Evolutionary conservation across 805 yeast species (phyloP), one percentile per base, ranked within the genome.

Genomic region (Torulaspora indica): DNA sequence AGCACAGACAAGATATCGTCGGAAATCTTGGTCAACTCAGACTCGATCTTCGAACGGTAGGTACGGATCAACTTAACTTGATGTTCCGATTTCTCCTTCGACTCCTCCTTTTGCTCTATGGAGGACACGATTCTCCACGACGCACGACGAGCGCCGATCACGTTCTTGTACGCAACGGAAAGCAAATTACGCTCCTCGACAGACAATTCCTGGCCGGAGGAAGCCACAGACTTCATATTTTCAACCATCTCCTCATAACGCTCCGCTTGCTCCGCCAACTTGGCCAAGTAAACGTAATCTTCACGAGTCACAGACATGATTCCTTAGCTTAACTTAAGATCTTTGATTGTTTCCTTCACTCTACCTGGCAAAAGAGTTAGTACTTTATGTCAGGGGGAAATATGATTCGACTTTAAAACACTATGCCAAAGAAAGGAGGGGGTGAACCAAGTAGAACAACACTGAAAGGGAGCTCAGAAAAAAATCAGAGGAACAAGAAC

Each of bases 211-310:
- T 86, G 90, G 52, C 96, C 96, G 35, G 95, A 80, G 34, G 95
- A 84, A 59, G 97, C 98, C 63, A 93, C 98, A 43, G 87, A 84
- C 72, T 91, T 90, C 97, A 91, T 91, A 76, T 87, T 88, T 71
- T 88, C 96, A 61, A 91, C 98, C 97, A 87, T 89, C 76, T 91
- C 98, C 76, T 93, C 98, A 70, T 90, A 93, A 74, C 98, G 95
- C 76, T 93, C 98, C 65, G 98, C 97, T 77, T 91, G 97, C 75
- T 91, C 98, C 65, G 97, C 96, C 69, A 93, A 82, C 69, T 93
- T 91, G 71, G 98, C 98, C 67, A 93, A 81, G 74, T 90, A 91
- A 62, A 93, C 96, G 65, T 95, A 87, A 75, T 93, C 95, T 82
- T 93, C 98, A 78, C 97, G 95, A 65, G 91, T 78, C 70, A 78